A percentile compares a stretch with the other conserved stretches of the same genome.
These are phyloP conservation scores for Aspergillus intermedius DNA, from an alignment of 2,329 filamentous ascomycete species.

Conservation along the genomic window DNA sequence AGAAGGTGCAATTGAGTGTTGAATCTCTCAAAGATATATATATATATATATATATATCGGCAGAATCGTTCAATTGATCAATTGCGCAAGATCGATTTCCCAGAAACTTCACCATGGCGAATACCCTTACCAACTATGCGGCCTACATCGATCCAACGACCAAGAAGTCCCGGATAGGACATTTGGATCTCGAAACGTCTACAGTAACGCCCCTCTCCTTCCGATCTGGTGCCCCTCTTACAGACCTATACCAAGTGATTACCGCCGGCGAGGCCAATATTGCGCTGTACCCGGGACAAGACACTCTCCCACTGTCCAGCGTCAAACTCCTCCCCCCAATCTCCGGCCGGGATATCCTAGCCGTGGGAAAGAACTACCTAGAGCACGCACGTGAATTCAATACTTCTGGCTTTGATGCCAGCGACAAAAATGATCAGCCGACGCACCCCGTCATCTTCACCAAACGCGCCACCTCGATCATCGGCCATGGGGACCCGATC, in stretches of 20 bases:
- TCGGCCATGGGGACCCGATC: neutral
- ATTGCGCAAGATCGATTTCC: too few relatives aligned
- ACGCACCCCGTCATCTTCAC: neutral
- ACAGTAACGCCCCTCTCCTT: neutral
- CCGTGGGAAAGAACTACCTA: constrained; percentile 53
- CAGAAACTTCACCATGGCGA: too few relatives aligned
- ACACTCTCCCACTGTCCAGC: constrained; percentile 25
- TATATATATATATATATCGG: too few relatives aligned
- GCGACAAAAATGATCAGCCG: constrained; percentile 48
- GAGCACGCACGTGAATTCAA: constrained; percentile 56
- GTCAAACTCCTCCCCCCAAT: constrained; percentile 45
- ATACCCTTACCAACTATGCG: too few relatives aligned
- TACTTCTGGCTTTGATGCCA: constrained; percentile 48
- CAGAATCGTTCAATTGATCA: too few relatives aligned
- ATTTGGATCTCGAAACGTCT: neutral
- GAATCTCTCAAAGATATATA: too few relatives aligned
- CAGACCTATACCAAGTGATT: constrained; percentile 48
- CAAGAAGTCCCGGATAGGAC: neutral
- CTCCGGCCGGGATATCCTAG: constrained; percentile 45
- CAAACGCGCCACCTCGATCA: neutral
- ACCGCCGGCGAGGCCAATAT: constrained; percentile 37
- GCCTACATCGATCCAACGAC: too few relatives aligned
- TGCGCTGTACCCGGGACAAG: constrained; percentile 15
- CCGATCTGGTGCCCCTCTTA: constrained; percentile 16
- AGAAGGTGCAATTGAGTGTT: too few relatives aligned